Percentiles rank a stretch among this genome's conserved stretches.
phyloP scores from a whole-genome alignment of 331 rosid species.

The Erythrophleum ivorense region DNA sequence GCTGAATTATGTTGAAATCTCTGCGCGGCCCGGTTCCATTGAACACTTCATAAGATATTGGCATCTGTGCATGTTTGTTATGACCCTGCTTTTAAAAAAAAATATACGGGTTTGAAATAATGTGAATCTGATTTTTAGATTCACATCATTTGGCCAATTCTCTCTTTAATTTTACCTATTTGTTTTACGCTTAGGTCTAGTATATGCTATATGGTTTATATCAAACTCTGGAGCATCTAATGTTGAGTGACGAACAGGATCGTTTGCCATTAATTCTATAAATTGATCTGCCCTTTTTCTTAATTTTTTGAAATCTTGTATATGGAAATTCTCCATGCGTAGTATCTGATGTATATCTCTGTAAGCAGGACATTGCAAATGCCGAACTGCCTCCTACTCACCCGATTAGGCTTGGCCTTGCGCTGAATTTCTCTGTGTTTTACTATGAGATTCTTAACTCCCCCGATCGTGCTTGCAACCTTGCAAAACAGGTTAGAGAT shows the following conservation, averaged over 20 bases:
- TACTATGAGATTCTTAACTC: conserved; percentile 94
- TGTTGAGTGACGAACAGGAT: background rate
- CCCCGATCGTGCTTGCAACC: conserved; percentile 89
- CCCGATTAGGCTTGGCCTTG: conserved; percentile 95
- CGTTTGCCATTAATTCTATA: background rate
- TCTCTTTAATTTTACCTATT: background rate
- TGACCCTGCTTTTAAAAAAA: background rate
- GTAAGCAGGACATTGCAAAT: conserved; percentile 80
- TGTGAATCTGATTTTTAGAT: background rate
- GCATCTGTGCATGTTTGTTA: background rate
- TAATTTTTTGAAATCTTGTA: background rate
- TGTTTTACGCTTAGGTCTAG: background rate
- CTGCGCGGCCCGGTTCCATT: background rate
- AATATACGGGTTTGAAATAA: background rate
- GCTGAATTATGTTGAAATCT: background rate
- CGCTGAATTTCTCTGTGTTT: conserved; percentile 91
- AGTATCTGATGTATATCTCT: background rate
- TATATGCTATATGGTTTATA: background rate
- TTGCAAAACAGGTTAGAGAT: conserved; percentile 86
- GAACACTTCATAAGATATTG: background rate
- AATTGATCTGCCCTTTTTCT: background rate
- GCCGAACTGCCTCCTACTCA: conserved; percentile 91
- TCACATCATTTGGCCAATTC: background rate
- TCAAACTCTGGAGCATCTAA: background rate
- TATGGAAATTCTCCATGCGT: background rate